These are phyloP conservation scores for Lepiota brunneoincarnata DNA, from an alignment of 768 basidiomycete genomes.

Conservation along the genomic window DNA sequence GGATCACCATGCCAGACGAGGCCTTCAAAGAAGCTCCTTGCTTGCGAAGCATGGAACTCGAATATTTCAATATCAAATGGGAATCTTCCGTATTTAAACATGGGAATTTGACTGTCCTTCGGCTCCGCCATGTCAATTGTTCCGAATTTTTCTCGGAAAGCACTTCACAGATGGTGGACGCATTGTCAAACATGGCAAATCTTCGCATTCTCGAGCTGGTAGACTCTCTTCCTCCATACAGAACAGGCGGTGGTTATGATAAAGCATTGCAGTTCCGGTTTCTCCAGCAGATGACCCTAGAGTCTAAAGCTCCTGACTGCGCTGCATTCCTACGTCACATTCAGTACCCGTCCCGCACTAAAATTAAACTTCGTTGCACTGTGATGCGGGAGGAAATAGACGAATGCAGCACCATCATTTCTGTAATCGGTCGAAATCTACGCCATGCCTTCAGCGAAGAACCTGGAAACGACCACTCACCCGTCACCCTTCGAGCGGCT, in stretches of 20 bases:
- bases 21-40: constrained; percentile 1
- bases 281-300: neutral
- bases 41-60: constrained; percentile 1
- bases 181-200: neutral
- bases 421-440: neutral
- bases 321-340: neutral
- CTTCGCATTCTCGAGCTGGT: constrained; percentile 2
- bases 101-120: neutral
- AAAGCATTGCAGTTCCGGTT: neutral
- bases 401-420: neutral
- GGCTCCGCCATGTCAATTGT: neutral
- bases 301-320: neutral
- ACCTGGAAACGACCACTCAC: neutral
- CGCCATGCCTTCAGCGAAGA: neutral
- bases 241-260: neutral
- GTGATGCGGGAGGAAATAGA: neutral
- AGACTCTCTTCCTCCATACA: neutral
- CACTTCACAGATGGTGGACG: constrained; percentile 5
- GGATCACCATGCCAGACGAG: neutral
- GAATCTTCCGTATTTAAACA: constrained; percentile 7
- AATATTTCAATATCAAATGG: constrained; percentile 3
- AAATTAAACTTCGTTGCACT: neutral
- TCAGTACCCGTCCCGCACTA: constrained; percentile 2
- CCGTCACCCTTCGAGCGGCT: neutral
- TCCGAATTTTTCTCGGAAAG: neutral